These are phyloP conservation scores for Umbilicus rupestris DNA, from an alignment of 164 flowering plant species.

Conservation along the genomic window DNA sequence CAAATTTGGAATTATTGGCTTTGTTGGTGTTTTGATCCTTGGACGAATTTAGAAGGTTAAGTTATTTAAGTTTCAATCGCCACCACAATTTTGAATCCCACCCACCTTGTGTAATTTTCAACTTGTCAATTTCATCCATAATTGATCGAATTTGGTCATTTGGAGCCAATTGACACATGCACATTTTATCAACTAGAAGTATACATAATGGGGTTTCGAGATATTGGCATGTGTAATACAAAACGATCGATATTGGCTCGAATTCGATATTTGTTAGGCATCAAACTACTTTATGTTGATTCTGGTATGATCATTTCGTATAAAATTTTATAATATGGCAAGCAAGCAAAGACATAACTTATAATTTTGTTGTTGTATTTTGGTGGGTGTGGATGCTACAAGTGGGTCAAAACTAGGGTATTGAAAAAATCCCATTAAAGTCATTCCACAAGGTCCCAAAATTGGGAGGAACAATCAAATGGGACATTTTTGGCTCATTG, in stretches of 20 bases:
- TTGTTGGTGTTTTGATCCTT: not conserved
- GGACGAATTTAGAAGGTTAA: not conserved
- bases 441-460: not conserved
- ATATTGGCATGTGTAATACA: not conserved
- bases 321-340: not conserved
- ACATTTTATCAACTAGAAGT: not conserved
- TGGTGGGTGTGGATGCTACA: slow-evolving; percentile 1
- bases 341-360: not conserved
- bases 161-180: not conserved
- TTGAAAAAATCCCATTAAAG: not conserved
- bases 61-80: not conserved
- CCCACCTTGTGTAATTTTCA: not conserved
- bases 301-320: no score
- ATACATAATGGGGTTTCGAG: not conserved
- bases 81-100: not conserved
- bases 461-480: not conserved
- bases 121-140: not conserved
- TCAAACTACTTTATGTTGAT: no score
- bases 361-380: not conserved
- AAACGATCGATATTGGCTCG: not conserved
- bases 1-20: not conserved
- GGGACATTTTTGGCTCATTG: not conserved
- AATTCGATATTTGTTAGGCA: not conserved
- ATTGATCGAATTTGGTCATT: not conserved
- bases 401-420: not conserved